Evolutionary conservation across 2,329 filamentous ascomycete genomes (phyloP).

Genomic region (Fonsecaea nubica): DNA sequence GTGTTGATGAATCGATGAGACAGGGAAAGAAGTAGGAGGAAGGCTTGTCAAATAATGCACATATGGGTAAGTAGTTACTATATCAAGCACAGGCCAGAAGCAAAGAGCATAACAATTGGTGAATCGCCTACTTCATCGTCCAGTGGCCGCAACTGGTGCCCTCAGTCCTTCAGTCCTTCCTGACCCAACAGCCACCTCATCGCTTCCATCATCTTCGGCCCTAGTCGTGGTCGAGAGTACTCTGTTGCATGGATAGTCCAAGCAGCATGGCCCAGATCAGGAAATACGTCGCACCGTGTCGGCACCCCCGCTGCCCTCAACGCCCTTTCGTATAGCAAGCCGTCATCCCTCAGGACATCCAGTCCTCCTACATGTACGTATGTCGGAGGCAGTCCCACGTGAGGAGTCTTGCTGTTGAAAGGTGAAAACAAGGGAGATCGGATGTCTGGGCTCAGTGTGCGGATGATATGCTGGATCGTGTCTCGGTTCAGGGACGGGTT

Average conservation of each 20-base stretch:
- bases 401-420: conserved; percentile 33
- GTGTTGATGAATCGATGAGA: too few species aligned
- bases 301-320: conserved; percentile 11
- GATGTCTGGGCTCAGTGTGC: conserved; percentile 7
- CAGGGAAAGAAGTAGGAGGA: neutral
- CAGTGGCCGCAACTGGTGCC: neutral
- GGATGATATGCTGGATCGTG: conserved; percentile 2
- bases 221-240: conserved; percentile 9
- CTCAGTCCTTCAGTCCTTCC: neutral
- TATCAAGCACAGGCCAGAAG: too few species aligned
- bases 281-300: conserved; percentile 9
- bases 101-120: neutral
- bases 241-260: conserved; percentile 18
- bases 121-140: neutral
- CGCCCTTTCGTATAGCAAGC: conserved; percentile 15
- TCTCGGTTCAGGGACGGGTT: neutral
- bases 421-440: conserved; percentile 13
- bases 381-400: conserved; percentile 48
- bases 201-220: conserved; percentile 17
- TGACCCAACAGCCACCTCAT: conserved; percentile 17
- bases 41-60: conserved; percentile 4
- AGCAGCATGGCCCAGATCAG: conserved; percentile 9
- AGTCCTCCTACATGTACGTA: conserved; percentile 20
- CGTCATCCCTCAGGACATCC: conserved; percentile 24
- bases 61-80: conserved; percentile 12